Base-by-base conservation (phyloP, 1,139 yeast species). In the Suhomyces anneliseae region DNA sequence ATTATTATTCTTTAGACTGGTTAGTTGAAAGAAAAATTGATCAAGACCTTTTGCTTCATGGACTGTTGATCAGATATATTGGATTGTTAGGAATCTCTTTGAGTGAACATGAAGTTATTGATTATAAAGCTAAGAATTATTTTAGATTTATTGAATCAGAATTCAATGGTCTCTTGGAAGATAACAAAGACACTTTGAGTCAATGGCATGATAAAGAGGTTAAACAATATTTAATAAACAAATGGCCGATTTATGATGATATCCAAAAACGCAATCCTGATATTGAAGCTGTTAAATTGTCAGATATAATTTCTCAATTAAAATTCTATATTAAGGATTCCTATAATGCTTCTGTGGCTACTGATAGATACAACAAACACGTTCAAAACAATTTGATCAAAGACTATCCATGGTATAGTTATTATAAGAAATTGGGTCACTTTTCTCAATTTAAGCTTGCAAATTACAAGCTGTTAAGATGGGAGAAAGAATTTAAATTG, bases 391-490 rank as follows among this genome's bases (percentile, higher is more conserved):
- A 75, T 27, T 75, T 85, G 43, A 65, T 72, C 1, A 69, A 74
- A 40, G 95, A 86, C 56, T 83, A 79, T 55, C 89, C 95, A 1
- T 85, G 93, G 88, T 87, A 84, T 67, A 72, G 73, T 53, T 69
- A 76, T 47, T 76, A 73, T 55, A 77, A 74, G 51, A 87, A 87
- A 59, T 58, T 87, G 34, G 75, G 70, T 43, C 70, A 83, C 11
- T 84, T 82, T 51, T 78, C 85, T 12, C 78, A 78, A 48, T 72
- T 85, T 51, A 80, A 83, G 51, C 64, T 78, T 26, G 68, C 81
- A 9, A 85, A 85, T 55, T 70, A 70, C 44, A 81, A 78, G 55
- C 65, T 85, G 34, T 72, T 78, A 33, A 74, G 74, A 34, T 55
- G 85, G 37, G 89, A 85, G 29, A 49, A 47, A 9, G 66, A 63